Percentiles rank a stretch among this genome's conserved stretches.
phyloP scores from a whole-genome alignment of 2,329 filamentous ascomycete genomes.

The Metarhizium rileyi region DNA sequence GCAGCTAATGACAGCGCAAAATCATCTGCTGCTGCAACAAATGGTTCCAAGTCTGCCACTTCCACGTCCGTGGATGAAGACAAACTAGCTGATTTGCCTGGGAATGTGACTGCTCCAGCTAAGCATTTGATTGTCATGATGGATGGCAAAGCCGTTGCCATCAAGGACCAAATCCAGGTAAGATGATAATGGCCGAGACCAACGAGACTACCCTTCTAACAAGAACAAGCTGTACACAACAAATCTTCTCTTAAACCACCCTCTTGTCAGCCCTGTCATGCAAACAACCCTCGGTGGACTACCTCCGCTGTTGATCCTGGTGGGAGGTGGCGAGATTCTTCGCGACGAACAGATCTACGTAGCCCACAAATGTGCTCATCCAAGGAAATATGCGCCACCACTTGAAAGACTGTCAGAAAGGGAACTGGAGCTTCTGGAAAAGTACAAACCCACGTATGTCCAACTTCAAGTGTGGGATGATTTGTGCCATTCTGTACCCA shows the following conservation, averaged over 20 bases:
- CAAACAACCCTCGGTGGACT: slow-evolving; percentile 85
- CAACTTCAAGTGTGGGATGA: slow-evolving; percentile 96
- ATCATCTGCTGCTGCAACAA: slow-evolving; percentile 17
- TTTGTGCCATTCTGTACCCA: slow-evolving; percentile 84
- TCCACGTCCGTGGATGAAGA: slow-evolving; percentile 14
- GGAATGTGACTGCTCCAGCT: slow-evolving; percentile 17
- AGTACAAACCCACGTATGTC: slow-evolving; percentile 77
- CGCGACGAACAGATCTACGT: slow-evolving; percentile 92
- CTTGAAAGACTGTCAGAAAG: slow-evolving; percentile 53
- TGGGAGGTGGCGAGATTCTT: slow-evolving; percentile 79
- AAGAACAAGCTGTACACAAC: slow-evolving; percentile 58
- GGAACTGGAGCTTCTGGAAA: slow-evolving; percentile 48
- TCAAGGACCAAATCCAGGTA: slow-evolving; percentile 90
- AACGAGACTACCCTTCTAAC: neutral
- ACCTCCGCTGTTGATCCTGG: slow-evolving; percentile 76
- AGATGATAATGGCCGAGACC: slow-evolving; percentile 5
- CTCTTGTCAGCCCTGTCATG: slow-evolving; percentile 79
- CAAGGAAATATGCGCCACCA: slow-evolving; percentile 62
- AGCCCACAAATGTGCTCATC: slow-evolving; percentile 88
- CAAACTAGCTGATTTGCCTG: slow-evolving; percentile 13
- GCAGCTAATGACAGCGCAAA: slow-evolving; percentile 13
- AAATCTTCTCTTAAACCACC: slow-evolving; percentile 77
- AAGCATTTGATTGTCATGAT: slow-evolving; percentile 54
- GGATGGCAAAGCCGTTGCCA: slow-evolving; percentile 57
- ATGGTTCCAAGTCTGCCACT: slow-evolving; percentile 25